These are phyloP conservation scores for Myxozyma neglecta DNA, from an alignment of 805 yeast genomes.

Conservation along the genomic window DNA sequence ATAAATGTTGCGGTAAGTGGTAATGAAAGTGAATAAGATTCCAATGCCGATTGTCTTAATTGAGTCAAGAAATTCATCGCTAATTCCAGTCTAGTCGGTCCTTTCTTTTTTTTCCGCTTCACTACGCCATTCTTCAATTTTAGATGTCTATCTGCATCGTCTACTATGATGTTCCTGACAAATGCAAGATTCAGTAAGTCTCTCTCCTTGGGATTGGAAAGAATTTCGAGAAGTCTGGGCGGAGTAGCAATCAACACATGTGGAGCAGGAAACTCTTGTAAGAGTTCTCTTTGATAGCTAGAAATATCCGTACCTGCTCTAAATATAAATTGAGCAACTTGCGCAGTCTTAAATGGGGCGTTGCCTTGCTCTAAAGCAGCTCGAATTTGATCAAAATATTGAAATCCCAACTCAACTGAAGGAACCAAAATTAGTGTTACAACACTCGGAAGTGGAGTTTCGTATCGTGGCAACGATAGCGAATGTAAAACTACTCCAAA, in stretches of 20 bases:
- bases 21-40: constrained; percentile 13
- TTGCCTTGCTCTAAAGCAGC: constrained; percentile 22
- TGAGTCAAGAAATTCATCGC: constrained; percentile 13
- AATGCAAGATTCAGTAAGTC: constrained; percentile 12
- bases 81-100: not conserved
- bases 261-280: constrained; percentile 37
- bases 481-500: constrained; percentile 37
- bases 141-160: constrained; percentile 31
- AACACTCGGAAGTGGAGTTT: constrained; percentile 17
- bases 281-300: constrained; percentile 33
- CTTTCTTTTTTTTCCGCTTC: not conserved
- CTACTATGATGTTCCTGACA: constrained; percentile 28
- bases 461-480: constrained; percentile 28
- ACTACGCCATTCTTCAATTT: not conserved
- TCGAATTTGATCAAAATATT: constrained; percentile 34
- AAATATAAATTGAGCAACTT: constrained; percentile 36
- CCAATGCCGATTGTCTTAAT: not conserved
- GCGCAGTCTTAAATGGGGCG: constrained; percentile 15
- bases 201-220: constrained; percentile 16
- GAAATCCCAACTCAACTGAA: constrained; percentile 39
- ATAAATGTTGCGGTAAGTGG: constrained; percentile 4
- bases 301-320: constrained; percentile 35
- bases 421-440: constrained; percentile 42
- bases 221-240: constrained; percentile 48
- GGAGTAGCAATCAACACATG: constrained; percentile 60